These are phyloP conservation scores for Phialophora tarda DNA, from an alignment of 2,329 filamentous ascomycete genomes.

Conservation along the genomic window DNA sequence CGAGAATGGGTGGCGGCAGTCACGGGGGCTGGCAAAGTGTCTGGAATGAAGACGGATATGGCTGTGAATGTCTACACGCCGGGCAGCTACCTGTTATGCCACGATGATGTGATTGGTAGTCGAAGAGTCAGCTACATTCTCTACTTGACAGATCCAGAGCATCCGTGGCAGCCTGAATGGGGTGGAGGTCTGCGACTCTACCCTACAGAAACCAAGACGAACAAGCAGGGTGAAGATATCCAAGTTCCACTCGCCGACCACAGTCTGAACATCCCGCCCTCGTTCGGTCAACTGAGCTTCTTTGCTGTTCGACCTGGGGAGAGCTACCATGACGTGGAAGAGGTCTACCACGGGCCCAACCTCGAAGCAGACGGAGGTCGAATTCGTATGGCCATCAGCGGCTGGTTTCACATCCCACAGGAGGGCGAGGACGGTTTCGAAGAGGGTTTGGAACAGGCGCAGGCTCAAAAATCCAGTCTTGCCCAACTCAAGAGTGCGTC, in stretches of 20 bases:
- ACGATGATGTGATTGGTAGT: conserved; percentile 99
- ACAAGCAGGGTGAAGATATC: conserved; percentile 73
- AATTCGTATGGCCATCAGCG: conserved; percentile 95
- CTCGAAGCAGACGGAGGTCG: conserved; percentile 64
- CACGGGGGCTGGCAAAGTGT: conserved; percentile 83
- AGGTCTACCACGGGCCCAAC: conserved; percentile 77
- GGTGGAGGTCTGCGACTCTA: conserved; percentile 90
- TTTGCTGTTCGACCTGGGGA: conserved; percentile 98
- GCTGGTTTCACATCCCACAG: conserved; percentile 99
- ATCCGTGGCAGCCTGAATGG: conserved; percentile 88
- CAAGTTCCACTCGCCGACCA: conserved; percentile 80
- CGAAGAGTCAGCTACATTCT: conserved; percentile 95
- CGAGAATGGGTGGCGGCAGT: conserved; percentile 86
- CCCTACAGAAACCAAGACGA: conserved; percentile 69
- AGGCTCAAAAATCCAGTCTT: conserved; percentile 86
- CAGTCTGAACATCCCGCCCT: conserved; percentile 83
- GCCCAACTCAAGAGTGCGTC: conserved; percentile 84
- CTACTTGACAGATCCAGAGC: conserved; percentile 91
- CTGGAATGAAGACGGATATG: conserved; percentile 96
- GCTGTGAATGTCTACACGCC: conserved; percentile 98
- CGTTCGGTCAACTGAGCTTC: conserved; percentile 97
- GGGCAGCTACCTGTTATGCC: conserved; percentile 91
- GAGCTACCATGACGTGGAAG: conserved; percentile 98
- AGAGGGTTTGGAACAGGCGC: conserved; percentile 82
- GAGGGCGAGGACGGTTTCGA: conserved; percentile 90